phyloP scores from a whole-genome alignment of 805 yeast species.

The Candida sakaeoensis region DNA sequence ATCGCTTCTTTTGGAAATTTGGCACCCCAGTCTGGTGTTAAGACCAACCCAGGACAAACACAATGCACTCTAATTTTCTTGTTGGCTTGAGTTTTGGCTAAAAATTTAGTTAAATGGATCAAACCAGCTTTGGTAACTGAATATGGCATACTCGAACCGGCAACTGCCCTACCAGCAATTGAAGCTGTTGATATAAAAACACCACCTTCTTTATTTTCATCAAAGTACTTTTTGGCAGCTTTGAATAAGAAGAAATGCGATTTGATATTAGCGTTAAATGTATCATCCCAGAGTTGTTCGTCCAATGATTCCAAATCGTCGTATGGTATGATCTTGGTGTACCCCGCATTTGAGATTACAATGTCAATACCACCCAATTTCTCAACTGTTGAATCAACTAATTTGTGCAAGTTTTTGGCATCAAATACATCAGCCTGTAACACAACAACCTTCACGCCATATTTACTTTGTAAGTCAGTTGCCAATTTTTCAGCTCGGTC shows the following conservation, averaged over 20 bases:
- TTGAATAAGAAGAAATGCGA: conserved; percentile 27
- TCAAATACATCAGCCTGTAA: conserved; percentile 25
- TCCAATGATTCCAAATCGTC: conserved; percentile 26
- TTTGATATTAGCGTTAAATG: conserved; percentile 25
- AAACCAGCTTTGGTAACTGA: conserved; percentile 25
- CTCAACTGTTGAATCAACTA: conserved; percentile 21
- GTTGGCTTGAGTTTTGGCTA: conserved; percentile 19
- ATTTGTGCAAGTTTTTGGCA: conserved; percentile 14
- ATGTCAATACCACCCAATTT: conserved; percentile 31
- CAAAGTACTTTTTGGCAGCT: conserved; percentile 24
- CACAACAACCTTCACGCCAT: conserved; percentile 15
- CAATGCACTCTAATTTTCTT: conserved; percentile 16
- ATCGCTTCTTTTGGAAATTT: conserved; percentile 16
- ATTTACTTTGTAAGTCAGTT: conserved; percentile 9
- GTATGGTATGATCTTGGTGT: conserved; percentile 30
- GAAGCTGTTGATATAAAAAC: conserved; percentile 24
- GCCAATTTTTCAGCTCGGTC: conserved; percentile 27
- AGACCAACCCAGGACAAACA: conserved; percentile 17
- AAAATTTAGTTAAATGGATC: conserved; percentile 18
- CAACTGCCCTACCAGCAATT: conserved; percentile 23
- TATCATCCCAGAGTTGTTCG: conserved; percentile 29
- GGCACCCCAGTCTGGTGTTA: conserved; percentile 25
- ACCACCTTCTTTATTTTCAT: conserved; percentile 21
- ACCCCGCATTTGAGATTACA: conserved; percentile 36
- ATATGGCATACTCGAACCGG: conserved; percentile 31